Conservation (phyloP, 768 basidiomycete species). For the Hirschioporus abietinus region DNA sequence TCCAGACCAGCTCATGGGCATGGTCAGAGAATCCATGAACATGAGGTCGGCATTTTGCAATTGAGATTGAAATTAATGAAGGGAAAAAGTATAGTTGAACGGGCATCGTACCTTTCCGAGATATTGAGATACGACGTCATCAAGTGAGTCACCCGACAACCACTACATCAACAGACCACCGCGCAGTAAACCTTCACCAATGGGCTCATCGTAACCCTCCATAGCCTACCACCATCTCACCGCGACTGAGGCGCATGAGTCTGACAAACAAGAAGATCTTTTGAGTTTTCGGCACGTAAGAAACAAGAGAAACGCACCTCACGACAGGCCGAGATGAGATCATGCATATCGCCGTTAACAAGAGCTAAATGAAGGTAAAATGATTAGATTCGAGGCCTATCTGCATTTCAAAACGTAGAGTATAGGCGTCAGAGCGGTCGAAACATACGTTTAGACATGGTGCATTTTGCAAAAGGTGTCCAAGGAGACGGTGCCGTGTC, state of each 20-base stretch:
- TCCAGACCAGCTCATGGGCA: background rate
- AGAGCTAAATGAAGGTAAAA: too few relatives aligned
- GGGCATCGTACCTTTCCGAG: background rate
- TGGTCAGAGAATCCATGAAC: background rate
- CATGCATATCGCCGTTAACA: too few relatives aligned
- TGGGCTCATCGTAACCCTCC: too few relatives aligned
- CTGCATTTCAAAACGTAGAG: background rate
- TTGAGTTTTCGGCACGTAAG: too few relatives aligned
- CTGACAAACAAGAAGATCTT: too few relatives aligned
- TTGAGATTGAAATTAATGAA: background rate
- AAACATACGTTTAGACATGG: background rate
- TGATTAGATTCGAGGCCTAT: background rate
- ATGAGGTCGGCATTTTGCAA: too few relatives aligned
- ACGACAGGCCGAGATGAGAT: too few relatives aligned
- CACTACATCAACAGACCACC: background rate
- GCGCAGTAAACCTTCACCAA: too few relatives aligned
- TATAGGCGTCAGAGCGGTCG: background rate
- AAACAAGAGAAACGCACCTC: too few relatives aligned
- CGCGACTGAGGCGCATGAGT: too few relatives aligned
- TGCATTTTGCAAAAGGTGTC: background rate
- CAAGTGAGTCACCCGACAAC: background rate
- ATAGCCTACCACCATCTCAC: too few relatives aligned
- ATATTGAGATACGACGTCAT: background rate
- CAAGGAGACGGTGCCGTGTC: background rate
- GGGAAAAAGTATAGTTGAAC: background rate